Base-by-base conservation (phyloP, 805 yeast species). In the Nakazawaea laoshanensis region DNA sequence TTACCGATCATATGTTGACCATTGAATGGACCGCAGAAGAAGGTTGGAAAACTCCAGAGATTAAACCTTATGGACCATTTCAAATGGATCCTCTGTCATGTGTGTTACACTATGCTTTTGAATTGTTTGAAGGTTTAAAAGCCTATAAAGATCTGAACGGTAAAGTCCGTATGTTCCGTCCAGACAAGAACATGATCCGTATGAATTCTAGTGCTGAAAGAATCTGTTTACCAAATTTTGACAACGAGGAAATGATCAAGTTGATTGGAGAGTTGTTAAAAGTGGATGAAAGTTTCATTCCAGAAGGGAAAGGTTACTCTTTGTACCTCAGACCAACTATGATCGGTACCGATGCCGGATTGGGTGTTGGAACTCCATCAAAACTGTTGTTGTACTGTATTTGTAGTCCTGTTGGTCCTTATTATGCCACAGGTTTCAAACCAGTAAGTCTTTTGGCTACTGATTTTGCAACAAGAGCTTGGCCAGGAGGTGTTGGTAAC, bases 401-500 rank as follows among this genome's bases (percentile, higher is more conserved):
- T 56, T 81, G 89, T 27, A 85, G 95, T 12, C 97, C 97, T 19
- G 97, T 89, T 19, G 97, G 97, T 32, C 96, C 97, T 17, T 92
- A 89, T 71, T 86, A 82, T 63, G 70, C 81, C 50, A 82, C 95
- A 13, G 96, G 97, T 13, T 89, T 89, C 76, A 87, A 88, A 63
- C 96, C 97, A 26, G 95, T 92, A 35, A 69, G 74, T 41, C 70
- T 92, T 43, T 96, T 89, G 63, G 96, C 97, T 45, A 88, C 96
- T 22, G 95, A 86, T 54, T 77, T 84, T 48, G 95, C 95, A 32
- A 88, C 88, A 21, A 83, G 98, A 66, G 97, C 98, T 19, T 89
- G 97, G 97, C 97, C 97, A 53, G 95, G 95, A 51, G 98, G 97
- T 59, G 87, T 77, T 48, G 98, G 98, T 61, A 82, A 89, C 74